phyloP scores from a whole-genome alignment of 768 basidiomycete genomes.

The Serpula lacrymans region DNA sequence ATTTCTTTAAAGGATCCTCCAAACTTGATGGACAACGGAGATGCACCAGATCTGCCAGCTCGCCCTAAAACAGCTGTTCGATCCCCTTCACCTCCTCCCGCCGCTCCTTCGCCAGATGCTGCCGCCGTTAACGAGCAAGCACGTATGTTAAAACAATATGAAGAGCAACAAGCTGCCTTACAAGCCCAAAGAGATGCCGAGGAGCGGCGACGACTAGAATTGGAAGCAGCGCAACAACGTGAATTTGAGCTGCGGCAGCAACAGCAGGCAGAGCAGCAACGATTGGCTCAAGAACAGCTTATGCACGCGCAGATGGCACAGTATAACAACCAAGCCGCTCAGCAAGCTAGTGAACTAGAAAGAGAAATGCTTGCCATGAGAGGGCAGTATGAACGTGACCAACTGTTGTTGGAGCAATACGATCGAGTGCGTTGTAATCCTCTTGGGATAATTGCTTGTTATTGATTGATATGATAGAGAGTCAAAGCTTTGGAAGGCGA shows the following conservation, averaged over 20 bases:
- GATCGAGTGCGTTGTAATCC: conserved; percentile 67
- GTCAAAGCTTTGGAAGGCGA: conserved; percentile 96
- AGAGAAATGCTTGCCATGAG: conserved; percentile 88
- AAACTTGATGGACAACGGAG: conserved; percentile 81
- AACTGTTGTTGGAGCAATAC: conserved; percentile 96
- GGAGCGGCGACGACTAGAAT: conserved; percentile 73
- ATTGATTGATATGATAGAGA: conserved; percentile 46
- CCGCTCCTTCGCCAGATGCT: conserved; percentile 65
- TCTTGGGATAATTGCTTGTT: conserved; percentile 3
- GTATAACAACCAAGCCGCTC: conserved; percentile 72
- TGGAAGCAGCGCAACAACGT: conserved; percentile 72
- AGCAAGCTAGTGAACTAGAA: conserved; percentile 80
- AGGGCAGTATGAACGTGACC: conserved; percentile 97
- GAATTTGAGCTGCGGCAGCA: conserved; percentile 90
- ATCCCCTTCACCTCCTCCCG: conserved; percentile 64
- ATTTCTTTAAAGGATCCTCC: conserved; percentile 75
- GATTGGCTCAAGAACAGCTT: conserved; percentile 85
- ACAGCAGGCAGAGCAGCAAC: conserved; percentile 84
- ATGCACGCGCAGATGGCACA: conserved; percentile 80
- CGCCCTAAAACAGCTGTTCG: conserved; percentile 58
- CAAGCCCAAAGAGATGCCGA: conserved; percentile 78
- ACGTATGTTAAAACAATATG: conserved; percentile 93
- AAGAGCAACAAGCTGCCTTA: conserved; percentile 91
- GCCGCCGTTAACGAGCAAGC: conserved; percentile 85
- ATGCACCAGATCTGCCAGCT: conserved; percentile 84